phyloP scores from a whole-genome alignment of 768 basidiomycete species.

The Mycena epipterygia region DNA sequence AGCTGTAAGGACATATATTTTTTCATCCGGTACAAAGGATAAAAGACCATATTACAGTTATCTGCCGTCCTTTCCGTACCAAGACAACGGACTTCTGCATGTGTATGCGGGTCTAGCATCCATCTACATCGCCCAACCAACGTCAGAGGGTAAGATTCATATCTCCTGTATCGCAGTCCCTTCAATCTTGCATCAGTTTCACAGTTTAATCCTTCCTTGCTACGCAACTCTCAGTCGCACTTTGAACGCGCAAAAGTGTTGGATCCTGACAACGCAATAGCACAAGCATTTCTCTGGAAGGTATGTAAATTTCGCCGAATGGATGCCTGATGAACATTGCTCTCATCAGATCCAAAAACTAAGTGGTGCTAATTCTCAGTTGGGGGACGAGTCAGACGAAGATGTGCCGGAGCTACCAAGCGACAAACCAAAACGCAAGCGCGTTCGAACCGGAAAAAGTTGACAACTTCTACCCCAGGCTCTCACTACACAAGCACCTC shows the following conservation, averaged over 20 bases:
- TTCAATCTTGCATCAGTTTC: constrained; percentile 14
- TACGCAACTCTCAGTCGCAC: constrained; percentile 73
- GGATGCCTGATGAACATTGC: not conserved
- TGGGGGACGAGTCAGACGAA: constrained; percentile 52
- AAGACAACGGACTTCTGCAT: constrained; percentile 84
- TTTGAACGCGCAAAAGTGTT: constrained; percentile 73
- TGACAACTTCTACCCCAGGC: constrained; percentile 16
- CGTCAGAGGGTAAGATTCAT: constrained; percentile 29
- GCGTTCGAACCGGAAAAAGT: constrained; percentile 35
- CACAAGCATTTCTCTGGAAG: constrained; percentile 67
- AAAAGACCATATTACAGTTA: constrained; percentile 62
- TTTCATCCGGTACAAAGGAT: not conserved
- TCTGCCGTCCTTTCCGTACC: constrained; percentile 89
- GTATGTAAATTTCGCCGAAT: constrained; percentile 43
- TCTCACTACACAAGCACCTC: too few species aligned
- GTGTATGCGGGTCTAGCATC: constrained; percentile 85
- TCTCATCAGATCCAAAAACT: constrained; percentile 28
- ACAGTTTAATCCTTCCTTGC: constrained; percentile 48
- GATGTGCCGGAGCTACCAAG: constrained; percentile 34
- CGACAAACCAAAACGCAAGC: constrained; percentile 41
- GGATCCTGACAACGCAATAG: constrained; percentile 70
- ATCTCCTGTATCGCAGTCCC: not conserved
- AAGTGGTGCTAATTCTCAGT: constrained; percentile 15
- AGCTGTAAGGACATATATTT: constrained; percentile 72
- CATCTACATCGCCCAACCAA: constrained; percentile 69